Evolutionary conservation across 179 eudicot species (phyloP).

Genomic region (Vitellaria paradoxa): DNA sequence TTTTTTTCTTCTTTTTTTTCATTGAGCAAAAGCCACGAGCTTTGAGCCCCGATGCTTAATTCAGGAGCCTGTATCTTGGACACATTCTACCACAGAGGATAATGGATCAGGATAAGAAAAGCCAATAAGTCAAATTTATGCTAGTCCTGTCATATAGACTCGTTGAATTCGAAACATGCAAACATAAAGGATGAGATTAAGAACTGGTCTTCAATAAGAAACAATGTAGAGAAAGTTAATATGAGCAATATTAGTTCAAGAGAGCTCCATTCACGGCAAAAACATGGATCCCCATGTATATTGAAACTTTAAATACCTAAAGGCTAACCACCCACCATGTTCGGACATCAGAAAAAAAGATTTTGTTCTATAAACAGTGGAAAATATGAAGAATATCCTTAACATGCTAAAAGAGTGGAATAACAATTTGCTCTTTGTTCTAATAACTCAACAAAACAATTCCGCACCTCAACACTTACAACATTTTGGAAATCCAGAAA

Average conservation of each 20-base stretch:
- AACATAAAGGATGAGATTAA: neutral
- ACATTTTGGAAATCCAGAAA: neutral
- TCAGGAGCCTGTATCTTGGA: neutral
- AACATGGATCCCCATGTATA: neutral
- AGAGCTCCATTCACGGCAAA: neutral
- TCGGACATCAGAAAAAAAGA: neutral
- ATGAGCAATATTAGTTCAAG: neutral
- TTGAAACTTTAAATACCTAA: neutral
- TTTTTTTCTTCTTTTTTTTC: too few relatives aligned
- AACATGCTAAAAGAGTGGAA: neutral
- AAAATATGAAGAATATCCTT: neutral
- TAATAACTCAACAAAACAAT: constrained; percentile 10
- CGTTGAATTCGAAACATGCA: neutral
- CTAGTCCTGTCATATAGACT: neutral
- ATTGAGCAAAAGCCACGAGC: too few relatives aligned
- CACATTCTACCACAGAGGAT: neutral
- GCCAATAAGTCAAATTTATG: neutral
- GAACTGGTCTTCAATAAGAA: neutral
- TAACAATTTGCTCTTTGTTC: neutral
- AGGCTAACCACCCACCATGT: constrained; percentile 7
- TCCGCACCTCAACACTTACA: constrained; percentile 5
- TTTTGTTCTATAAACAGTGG: neutral
- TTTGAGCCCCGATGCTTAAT: too few relatives aligned
- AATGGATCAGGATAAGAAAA: neutral
- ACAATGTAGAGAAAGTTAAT: neutral